Evolutionary conservation across 495 filamentous ascomycete genomes (phyloP).

Genomic region (Achaetomiella virescens): DNA sequence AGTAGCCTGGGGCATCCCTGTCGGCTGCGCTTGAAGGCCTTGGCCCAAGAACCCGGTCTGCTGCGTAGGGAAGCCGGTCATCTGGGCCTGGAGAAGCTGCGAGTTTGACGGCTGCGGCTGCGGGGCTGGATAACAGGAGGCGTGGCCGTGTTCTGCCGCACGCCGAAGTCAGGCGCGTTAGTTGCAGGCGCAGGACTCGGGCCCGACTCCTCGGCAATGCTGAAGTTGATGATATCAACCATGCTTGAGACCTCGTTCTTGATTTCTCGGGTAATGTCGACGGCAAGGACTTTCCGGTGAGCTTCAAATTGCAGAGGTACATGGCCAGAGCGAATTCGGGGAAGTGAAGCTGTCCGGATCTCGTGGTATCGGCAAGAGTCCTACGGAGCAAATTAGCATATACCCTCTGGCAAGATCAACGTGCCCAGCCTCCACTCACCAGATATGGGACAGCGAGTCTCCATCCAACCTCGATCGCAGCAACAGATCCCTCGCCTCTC

Average conservation of each 20-base stretch:
- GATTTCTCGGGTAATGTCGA: slow-evolving; percentile 70
- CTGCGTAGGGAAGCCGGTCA: slow-evolving; percentile 67
- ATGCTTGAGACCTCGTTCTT: slow-evolving; percentile 98
- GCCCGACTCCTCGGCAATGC: slow-evolving; percentile 67
- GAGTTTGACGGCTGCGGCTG: slow-evolving; percentile 75
- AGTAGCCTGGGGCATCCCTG: slow-evolving; percentile 52
- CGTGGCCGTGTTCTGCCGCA: slow-evolving; percentile 56
- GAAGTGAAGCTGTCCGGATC: slow-evolving; percentile 92
- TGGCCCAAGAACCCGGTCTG: slow-evolving; percentile 41
- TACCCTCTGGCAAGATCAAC: background rate
- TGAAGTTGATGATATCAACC: slow-evolving; percentile 99
- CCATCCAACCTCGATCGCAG: slow-evolving; percentile 81
- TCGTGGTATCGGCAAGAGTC: slow-evolving; percentile 95
- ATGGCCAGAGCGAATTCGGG: slow-evolving; percentile 97
- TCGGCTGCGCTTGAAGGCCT: slow-evolving; percentile 53
- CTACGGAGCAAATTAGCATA: slow-evolving; percentile 35
- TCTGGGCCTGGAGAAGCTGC: slow-evolving; percentile 64
- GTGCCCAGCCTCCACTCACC: slow-evolving; percentile 43
- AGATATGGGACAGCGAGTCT: slow-evolving; percentile 77
- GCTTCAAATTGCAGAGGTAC: slow-evolving; percentile 94
- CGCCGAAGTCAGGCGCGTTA: slow-evolving; percentile 75
- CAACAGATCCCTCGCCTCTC: slow-evolving; percentile 83
- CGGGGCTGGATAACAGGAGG: slow-evolving; percentile 74
- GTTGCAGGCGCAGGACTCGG: slow-evolving; percentile 40
- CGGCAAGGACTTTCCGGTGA: slow-evolving; percentile 80